Conservation (phyloP, 352 stramenopile species). For the Phytophthora lateralis region DNA sequence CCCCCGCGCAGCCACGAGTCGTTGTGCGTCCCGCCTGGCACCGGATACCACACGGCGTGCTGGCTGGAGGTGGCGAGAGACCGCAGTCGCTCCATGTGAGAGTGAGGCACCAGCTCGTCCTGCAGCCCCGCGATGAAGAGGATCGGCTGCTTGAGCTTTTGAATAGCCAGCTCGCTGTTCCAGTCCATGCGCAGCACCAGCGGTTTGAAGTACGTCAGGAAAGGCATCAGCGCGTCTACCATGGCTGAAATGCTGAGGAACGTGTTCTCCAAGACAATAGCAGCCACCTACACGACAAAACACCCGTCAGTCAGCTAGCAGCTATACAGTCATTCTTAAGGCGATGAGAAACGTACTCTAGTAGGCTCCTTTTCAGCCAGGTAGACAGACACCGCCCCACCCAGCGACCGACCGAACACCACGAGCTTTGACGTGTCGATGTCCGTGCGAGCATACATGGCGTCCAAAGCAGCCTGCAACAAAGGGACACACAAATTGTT, state of each 20-base stretch:
- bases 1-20: constrained; percentile 93
- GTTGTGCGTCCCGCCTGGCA: constrained; percentile 94
- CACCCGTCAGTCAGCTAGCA: neutral
- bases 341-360: constrained; percentile 39
- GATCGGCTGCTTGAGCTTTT: constrained; percentile 77
- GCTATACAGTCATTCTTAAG: neutral
- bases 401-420: constrained; percentile 92
- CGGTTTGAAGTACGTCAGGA: constrained; percentile 88
- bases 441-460: constrained; percentile 69
- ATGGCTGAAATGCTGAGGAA: constrained; percentile 94
- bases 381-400: constrained; percentile 92
- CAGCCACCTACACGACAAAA: constrained; percentile 65
- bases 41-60: constrained; percentile 64
- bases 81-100: constrained; percentile 87
- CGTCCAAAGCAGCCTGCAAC: constrained; percentile 74
- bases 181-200: constrained; percentile 92
- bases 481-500: constrained; percentile 2
- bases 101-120: constrained; percentile 93
- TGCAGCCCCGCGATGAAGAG: constrained; percentile 91
- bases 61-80: constrained; percentile 62
- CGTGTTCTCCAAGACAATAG: constrained; percentile 95
- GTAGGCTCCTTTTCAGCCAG: constrained; percentile 80
- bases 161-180: constrained; percentile 77
- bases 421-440: constrained; percentile 90
- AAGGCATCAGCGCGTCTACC: constrained; percentile 94